Percentiles rank a stretch among this genome's conserved stretches.
Evolutionary conservation across 2,329 filamentous ascomycete genomes (phyloP).

Genomic region (Fusarium marasasianum): DNA sequence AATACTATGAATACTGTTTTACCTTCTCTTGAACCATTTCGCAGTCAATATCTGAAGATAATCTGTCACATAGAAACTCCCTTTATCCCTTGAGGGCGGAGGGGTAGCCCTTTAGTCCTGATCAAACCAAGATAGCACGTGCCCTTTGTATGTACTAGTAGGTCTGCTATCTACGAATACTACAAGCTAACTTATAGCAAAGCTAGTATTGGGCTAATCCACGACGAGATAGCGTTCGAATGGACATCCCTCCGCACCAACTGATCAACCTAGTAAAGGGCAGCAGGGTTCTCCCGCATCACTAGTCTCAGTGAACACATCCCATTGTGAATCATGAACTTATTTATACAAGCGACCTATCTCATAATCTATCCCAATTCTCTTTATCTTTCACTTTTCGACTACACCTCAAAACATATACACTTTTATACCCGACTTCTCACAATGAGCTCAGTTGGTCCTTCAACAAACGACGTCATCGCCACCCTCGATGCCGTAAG

Average conservation of each 20-base stretch:
- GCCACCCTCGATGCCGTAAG: slow-evolving; percentile 8
- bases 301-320: not conserved
- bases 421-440: not conserved
- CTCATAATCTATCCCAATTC: not conserved
- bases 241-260: not conserved
- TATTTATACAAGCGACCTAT: not conserved
- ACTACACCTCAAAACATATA: not conserved
- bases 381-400: not conserved
- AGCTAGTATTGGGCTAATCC: not conserved
- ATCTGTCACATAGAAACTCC: too few species aligned
- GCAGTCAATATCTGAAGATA: too few species aligned
- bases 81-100: not conserved
- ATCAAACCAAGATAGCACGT: not conserved
- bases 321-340: rapidly evolving
- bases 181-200: not conserved
- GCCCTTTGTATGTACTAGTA: rapidly evolving
- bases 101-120: rapidly evolving
- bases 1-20: too few species aligned
- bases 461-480: slow-evolving; percentile 5
- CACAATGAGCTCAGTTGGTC: not conserved
- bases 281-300: not conserved
- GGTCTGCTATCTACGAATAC: not conserved
- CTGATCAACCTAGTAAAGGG: not conserved
- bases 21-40: not conserved
- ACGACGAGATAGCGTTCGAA: not conserved